phyloP scores from a whole-genome alignment of 768 basidiomycete species.

The Rhizopogon sp. region DNA sequence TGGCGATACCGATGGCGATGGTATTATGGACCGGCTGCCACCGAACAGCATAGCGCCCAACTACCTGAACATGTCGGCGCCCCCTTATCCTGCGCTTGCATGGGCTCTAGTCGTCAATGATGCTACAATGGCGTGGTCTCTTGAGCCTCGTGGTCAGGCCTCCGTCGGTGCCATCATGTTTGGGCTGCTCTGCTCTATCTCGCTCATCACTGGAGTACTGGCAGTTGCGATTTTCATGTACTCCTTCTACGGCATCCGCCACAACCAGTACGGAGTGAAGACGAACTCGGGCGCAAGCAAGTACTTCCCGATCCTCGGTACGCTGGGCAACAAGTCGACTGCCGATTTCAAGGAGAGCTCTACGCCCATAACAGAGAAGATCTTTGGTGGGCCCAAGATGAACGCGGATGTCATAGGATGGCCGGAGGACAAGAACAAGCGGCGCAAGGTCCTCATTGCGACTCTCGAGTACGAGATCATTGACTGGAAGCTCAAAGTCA shows the following conservation, averaged over 20 bases:
- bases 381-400: conserved; percentile 53
- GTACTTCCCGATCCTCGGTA: conserved; percentile 87
- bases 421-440: conserved; percentile 91
- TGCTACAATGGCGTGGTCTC: conserved; percentile 65
- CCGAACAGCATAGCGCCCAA: conserved; percentile 84
- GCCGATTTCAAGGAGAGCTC: conserved; percentile 62
- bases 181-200: conserved; percentile 74
- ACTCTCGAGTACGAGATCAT: conserved; percentile 96
- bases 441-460: conserved; percentile 85
- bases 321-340: conserved; percentile 58
- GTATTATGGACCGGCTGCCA: conserved; percentile 84
- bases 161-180: conserved; percentile 84
- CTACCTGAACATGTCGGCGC: conserved; percentile 88
- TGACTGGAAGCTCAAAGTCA: conserved; percentile 97
- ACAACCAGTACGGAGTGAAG: conserved; percentile 88
- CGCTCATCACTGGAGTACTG: conserved; percentile 76
- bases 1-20: conserved; percentile 85
- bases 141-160: conserved; percentile 79
- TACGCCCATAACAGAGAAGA: conserved; percentile 62
- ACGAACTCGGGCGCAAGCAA: conserved; percentile 62
- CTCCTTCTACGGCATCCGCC: conserved; percentile 93
- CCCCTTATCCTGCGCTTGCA: conserved; percentile 81
- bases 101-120: conserved; percentile 86
- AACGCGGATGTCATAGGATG: conserved; percentile 84
- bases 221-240: conserved; percentile 90